phyloP scores from a whole-genome alignment of 2,329 filamentous ascomycete genomes.

The Emmonsiellopsis sp. region DNA sequence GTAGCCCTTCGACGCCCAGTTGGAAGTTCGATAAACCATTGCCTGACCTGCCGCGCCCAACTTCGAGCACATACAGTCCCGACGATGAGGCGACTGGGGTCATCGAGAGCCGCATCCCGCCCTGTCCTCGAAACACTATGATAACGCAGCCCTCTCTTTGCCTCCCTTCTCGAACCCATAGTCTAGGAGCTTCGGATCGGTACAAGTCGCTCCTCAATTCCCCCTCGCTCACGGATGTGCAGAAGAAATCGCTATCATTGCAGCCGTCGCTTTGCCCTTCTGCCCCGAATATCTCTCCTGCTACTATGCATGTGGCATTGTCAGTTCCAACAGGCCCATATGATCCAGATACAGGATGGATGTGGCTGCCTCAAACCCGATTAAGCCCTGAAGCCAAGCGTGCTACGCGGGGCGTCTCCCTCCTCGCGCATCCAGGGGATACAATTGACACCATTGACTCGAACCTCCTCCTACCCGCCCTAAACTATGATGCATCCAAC shows the following conservation, averaged over 20 bases:
- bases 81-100: neutral
- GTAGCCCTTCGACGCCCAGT: neutral
- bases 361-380: neutral
- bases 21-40: slow-evolving; percentile 6
- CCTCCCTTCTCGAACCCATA: neutral
- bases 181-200: neutral
- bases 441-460: neutral
- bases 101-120: neutral
- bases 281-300: neutral
- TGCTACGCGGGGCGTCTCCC: neutral
- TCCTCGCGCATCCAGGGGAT: neutral
- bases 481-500: neutral
- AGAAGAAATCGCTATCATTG: neutral
- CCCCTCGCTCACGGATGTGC: neutral
- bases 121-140: neutral
- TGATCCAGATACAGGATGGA: neutral
- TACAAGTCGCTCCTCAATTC: neutral
- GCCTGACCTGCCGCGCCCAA: neutral
- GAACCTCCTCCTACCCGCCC: neutral
- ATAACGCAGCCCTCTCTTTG: neutral
- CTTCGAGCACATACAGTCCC: slow-evolving; percentile 1
- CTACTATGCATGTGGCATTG: neutral
- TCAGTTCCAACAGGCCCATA: neutral
- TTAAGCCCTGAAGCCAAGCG: neutral
- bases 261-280: neutral